These are phyloP conservation scores for Metschnikowia lachancei DNA, from an alignment of 805 yeast genomes.

Conservation along the genomic window DNA sequence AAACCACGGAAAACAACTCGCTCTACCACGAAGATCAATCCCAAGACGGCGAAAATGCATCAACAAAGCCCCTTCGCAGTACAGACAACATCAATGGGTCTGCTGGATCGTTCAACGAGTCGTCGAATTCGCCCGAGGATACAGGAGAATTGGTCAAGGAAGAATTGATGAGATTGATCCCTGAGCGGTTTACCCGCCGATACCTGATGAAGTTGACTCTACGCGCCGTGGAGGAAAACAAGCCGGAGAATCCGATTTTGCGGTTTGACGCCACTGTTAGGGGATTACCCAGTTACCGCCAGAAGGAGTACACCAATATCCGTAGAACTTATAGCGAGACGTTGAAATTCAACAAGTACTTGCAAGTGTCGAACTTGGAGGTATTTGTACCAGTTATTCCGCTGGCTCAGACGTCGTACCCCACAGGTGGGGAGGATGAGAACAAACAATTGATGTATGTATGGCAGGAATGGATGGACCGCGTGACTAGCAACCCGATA, in stretches of 20 bases:
- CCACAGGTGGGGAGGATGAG: conserved; percentile 83
- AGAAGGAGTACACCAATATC: conserved; percentile 63
- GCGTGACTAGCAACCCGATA: conserved; percentile 73
- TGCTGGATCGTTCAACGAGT: neutral
- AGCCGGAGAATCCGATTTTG: conserved; percentile 75
- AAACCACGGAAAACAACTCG: neutral
- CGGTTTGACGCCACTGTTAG: conserved; percentile 53
- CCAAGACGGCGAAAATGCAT: neutral
- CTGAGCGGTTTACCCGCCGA: conserved; percentile 47
- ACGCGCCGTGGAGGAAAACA: conserved; percentile 66
- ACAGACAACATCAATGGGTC: neutral
- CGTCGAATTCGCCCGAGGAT: neutral
- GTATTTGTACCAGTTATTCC: conserved; percentile 93
- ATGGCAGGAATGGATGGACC: conserved; percentile 84
- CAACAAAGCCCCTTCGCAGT: neutral
- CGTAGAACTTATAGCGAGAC: conserved; percentile 81
- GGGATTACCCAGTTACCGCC: conserved; percentile 75
- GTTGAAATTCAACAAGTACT: conserved; percentile 68
- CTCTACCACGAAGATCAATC: neutral
- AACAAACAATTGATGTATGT: conserved; percentile 50
- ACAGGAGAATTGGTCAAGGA: conserved; percentile 30
- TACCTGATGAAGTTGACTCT: conserved; percentile 54
- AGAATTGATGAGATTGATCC: conserved; percentile 46
- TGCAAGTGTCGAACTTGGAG: conserved; percentile 81
- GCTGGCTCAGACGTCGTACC: conserved; percentile 67